Percentiles rank a stretch among this genome's conserved stretches.
Conservation (phyloP, 805 yeast species). For the Alloascoidea africana region DNA sequence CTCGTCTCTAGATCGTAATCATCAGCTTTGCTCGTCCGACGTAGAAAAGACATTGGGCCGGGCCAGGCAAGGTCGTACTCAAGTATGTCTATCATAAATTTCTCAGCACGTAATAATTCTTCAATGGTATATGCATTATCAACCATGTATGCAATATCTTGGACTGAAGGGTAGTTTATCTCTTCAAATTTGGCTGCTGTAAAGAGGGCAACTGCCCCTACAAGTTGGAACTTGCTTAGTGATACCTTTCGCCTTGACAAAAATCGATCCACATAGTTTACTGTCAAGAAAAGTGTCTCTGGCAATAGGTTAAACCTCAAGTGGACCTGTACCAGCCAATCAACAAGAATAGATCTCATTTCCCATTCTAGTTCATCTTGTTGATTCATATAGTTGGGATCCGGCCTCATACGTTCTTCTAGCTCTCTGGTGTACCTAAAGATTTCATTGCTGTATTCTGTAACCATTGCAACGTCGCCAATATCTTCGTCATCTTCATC, state of each 20-base stretch:
- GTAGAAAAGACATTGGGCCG: conserved; percentile 92
- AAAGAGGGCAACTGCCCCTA: conserved; percentile 89
- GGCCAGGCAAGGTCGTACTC: conserved; percentile 97
- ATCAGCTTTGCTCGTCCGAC: conserved; percentile 92
- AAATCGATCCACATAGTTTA: conserved; percentile 84
- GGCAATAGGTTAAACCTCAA: conserved; percentile 75
- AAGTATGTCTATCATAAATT: conserved; percentile 81
- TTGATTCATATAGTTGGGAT: conserved; percentile 66
- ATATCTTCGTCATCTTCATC: conserved; percentile 67
- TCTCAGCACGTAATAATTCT: conserved; percentile 78
- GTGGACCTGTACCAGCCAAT: conserved; percentile 95
- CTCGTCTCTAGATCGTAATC: conserved; percentile 90
- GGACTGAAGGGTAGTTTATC: conserved; percentile 85
- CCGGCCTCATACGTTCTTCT: conserved; percentile 67
- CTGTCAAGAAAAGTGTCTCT: conserved; percentile 76
- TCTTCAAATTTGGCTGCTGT: conserved; percentile 95
- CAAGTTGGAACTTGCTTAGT: conserved; percentile 73
- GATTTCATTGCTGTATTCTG: conserved; percentile 72
- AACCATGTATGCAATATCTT: conserved; percentile 86
- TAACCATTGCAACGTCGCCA: conserved; percentile 72
- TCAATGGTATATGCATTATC: conserved; percentile 72
- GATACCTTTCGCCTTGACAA: conserved; percentile 67
- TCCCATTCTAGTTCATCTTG: conserved; percentile 90
- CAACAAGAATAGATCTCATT: conserved; percentile 72
- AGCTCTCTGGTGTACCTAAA: conserved; percentile 58